phyloP scores from a whole-genome alignment of 495 filamentous ascomycete species.

The Geopyxis carbonaria region DNA sequence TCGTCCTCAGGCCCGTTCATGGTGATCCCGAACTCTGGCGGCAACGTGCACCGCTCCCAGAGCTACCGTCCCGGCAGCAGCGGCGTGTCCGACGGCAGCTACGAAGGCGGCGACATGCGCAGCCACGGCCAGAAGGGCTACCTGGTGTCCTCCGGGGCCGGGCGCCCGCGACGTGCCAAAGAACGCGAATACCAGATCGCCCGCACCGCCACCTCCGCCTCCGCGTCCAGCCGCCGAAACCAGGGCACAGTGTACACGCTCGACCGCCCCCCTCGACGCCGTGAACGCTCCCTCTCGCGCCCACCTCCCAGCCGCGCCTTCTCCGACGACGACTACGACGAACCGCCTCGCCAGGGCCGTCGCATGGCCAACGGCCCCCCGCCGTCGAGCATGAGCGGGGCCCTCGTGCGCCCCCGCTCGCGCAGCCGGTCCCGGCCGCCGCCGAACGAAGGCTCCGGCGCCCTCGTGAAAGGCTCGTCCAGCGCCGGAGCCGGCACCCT shows the following conservation, averaged over 20 bases:
- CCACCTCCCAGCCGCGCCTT: conserved; percentile 9
- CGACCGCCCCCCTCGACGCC: conserved; percentile 13
- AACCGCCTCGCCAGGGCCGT: conserved; percentile 5
- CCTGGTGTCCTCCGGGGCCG: conserved; percentile 9
- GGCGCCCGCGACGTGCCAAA: conserved; percentile 6
- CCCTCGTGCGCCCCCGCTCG: conserved; percentile 21
- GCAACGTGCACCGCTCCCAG: conserved; percentile 7
- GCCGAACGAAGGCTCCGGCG: conserved; percentile 10
- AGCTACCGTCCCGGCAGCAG: conserved; percentile 18
- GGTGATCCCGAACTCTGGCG: conserved; percentile 12
- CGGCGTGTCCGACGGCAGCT: conserved; percentile 18
- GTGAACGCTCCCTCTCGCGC: conserved; percentile 18
- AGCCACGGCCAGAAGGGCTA: conserved; percentile 10
- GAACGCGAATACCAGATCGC: conserved; percentile 13
- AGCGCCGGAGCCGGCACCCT: conserved; percentile 10
- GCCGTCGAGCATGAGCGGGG: conserved; percentile 10
- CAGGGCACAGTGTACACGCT: conserved; percentile 17
- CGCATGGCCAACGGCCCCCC: conserved; percentile 5
- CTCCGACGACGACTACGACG: conserved; percentile 17
- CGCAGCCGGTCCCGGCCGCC: conserved; percentile 18
- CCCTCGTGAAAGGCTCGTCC: conserved; percentile 8
- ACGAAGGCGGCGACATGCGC: conserved; percentile 6
- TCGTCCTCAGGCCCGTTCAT: conserved; percentile 12
- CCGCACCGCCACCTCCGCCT: conserved; percentile 11
- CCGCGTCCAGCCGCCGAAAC: conserved; percentile 1